Conservation (phyloP, 208 protist species). For the Leptomonas pyrrhocoris region DNA sequence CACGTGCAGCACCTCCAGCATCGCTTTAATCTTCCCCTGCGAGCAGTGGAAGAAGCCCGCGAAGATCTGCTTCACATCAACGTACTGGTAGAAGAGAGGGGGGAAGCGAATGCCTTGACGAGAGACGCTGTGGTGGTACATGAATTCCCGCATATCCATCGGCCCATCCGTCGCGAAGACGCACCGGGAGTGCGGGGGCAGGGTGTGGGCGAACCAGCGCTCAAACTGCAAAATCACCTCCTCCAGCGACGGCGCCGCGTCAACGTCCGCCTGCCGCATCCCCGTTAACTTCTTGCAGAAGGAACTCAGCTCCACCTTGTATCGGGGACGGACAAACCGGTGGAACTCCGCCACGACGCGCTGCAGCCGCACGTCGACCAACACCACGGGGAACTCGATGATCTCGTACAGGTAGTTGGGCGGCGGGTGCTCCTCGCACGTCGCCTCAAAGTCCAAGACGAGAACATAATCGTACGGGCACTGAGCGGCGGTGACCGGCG, state of each 20-base stretch:
- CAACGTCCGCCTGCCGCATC: slow-evolving; percentile 91
- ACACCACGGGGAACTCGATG: slow-evolving; percentile 95
- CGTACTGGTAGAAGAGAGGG: slow-evolving; percentile 81
- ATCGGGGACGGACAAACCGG: slow-evolving; percentile 85
- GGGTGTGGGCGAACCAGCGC: slow-evolving; percentile 72
- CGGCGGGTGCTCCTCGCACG: slow-evolving; percentile 81
- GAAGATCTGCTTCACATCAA: slow-evolving; percentile 89
- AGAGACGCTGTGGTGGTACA: slow-evolving; percentile 76
- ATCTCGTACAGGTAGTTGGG: slow-evolving; percentile 93
- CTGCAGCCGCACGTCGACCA: slow-evolving; percentile 77
- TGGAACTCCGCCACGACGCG: slow-evolving; percentile 86
- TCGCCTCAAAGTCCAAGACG: slow-evolving; percentile 93
- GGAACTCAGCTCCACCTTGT: slow-evolving; percentile 75
- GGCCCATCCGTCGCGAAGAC: slow-evolving; percentile 86
- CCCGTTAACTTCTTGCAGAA: slow-evolving; percentile 95
- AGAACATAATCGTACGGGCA: slow-evolving; percentile 92
- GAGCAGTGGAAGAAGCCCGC: slow-evolving; percentile 77
- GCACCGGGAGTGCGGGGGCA: slow-evolving; percentile 55
- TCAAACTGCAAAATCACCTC: slow-evolving; percentile 85
- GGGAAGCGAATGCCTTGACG: slow-evolving; percentile 85
- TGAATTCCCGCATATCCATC: slow-evolving; percentile 84
- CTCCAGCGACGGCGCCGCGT: slow-evolving; percentile 68
- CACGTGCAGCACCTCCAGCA: slow-evolving; percentile 82
- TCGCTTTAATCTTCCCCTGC: slow-evolving; percentile 84
- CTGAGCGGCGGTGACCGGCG: slow-evolving; percentile 26